Conservation (phyloP, 1,139 yeast genomes). For the Pichia sp. region DNA sequence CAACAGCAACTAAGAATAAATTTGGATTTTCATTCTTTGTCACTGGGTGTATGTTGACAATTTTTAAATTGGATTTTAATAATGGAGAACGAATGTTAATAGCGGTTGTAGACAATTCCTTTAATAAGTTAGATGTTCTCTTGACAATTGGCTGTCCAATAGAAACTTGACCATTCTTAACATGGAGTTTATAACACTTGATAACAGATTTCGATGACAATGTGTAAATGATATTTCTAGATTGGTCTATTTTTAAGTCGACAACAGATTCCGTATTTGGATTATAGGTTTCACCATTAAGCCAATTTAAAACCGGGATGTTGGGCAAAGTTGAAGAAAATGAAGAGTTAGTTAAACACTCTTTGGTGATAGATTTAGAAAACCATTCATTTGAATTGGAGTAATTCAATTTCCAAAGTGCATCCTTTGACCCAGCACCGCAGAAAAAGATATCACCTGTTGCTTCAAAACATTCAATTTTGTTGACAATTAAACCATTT, state of each 20-base stretch:
- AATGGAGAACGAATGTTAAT: slow-evolving; percentile 33
- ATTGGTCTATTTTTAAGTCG: slow-evolving; percentile 72
- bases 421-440: slow-evolving; percentile 72
- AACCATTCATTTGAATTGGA: slow-evolving; percentile 89
- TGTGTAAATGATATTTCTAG: slow-evolving; percentile 76
- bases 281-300: slow-evolving; percentile 20
- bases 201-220: slow-evolving; percentile 82
- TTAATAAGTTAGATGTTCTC: slow-evolving; percentile 49
- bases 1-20: slow-evolving; percentile 79
- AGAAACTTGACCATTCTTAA: slow-evolving; percentile 25
- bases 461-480: slow-evolving; percentile 55
- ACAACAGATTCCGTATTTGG: slow-evolving; percentile 52
- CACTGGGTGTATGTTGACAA: slow-evolving; percentile 64
- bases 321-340: slow-evolving; percentile 47
- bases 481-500: slow-evolving; percentile 73
- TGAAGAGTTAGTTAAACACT: slow-evolving; percentile 72
- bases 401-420: slow-evolving; percentile 87
- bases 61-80: slow-evolving; percentile 40
- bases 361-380: slow-evolving; percentile 76
- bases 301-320: slow-evolving; percentile 29
- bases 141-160: slow-evolving; percentile 40
- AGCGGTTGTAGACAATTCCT: slow-evolving; percentile 55
- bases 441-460: slow-evolving; percentile 83
- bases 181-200: slow-evolving; percentile 59
- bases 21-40: slow-evolving; percentile 64